A percentile compares a stretch with the other conserved stretches of the same genome.
Conservation (phyloP, 306 rosid genomes). For the Adenanthera pavonina region DNA sequence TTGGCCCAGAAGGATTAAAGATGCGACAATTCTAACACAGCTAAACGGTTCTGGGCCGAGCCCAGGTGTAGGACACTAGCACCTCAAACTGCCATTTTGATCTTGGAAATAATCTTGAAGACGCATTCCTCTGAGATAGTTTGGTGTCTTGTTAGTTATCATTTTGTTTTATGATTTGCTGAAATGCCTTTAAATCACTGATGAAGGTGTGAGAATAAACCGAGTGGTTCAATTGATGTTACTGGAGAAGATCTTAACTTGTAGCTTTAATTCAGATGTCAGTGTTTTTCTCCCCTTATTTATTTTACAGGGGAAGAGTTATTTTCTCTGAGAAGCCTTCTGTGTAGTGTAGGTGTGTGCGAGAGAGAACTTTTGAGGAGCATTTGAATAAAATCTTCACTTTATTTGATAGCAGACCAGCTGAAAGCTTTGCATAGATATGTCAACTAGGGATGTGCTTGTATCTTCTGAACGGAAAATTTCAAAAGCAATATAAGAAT, state of each 20-base stretch:
- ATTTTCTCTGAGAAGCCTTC: no score
- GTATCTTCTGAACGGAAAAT: no score
- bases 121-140: not conserved
- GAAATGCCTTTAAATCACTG: not conserved
- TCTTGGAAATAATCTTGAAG: not conserved
- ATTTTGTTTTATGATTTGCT: not conserved
- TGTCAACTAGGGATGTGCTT: no score
- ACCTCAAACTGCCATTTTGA: not conserved
- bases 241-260: not conserved
- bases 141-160: not conserved
- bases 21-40: slow-evolving; percentile 4
- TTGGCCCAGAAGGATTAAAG: not conserved
- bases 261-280: not conserved
- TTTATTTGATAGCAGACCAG: not conserved
- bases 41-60: slow-evolving; percentile 46
- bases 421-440: not conserved
- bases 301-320: not conserved
- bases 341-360: no score
- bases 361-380: not conserved
- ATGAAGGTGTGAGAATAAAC: not conserved
- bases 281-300: not conserved
- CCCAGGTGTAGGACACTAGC: slow-evolving; percentile 48
- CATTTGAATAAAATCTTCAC: not conserved
- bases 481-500: no score
- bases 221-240: not conserved